Evolutionary conservation across 1,139 yeast genomes (phyloP).

Genomic region (Suhomyces coccinellae): DNA sequence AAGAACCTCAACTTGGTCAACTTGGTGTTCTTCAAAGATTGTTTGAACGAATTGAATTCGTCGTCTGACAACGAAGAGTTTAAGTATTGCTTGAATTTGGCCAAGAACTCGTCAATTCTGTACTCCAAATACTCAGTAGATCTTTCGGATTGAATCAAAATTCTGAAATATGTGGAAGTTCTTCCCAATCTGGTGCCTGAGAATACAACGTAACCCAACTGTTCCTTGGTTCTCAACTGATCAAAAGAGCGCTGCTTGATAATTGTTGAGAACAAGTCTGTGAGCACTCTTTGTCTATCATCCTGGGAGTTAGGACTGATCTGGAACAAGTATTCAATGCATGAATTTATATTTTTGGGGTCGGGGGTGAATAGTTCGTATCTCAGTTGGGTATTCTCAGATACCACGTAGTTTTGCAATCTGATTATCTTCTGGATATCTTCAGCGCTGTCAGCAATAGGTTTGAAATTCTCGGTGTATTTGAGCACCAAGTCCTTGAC

Average conservation of each 20-base stretch:
- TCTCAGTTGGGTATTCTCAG: conserved; percentile 43
- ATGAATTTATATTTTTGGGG: conserved; percentile 74
- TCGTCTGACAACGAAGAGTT: conserved; percentile 49
- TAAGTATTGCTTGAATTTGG: conserved; percentile 37
- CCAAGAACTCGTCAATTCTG: conserved; percentile 70
- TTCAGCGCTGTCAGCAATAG: conserved; percentile 44
- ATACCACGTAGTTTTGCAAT: conserved; percentile 41
- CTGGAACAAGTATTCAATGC: conserved; percentile 78
- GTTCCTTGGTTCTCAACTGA: conserved; percentile 89
- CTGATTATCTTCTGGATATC: conserved; percentile 26
- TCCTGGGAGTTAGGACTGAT: conserved; percentile 47
- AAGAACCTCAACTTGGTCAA: conserved; percentile 74
- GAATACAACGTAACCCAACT: conserved; percentile 86
- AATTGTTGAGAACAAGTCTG: conserved; percentile 70
- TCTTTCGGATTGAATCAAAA: conserved; percentile 86
- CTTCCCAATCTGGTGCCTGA: conserved; percentile 69
- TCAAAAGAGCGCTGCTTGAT: conserved; percentile 86
- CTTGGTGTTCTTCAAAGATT: conserved; percentile 65
- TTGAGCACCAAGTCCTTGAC: conserved; percentile 24
- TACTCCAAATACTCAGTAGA: conserved; percentile 71
- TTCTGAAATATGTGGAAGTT: conserved; percentile 73
- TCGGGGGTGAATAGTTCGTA: conserved; percentile 61
- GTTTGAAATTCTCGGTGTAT: conserved; percentile 24
- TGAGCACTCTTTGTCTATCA: conserved; percentile 40
- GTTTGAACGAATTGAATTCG: conserved; percentile 68